Evolutionary conservation across 331 rosid species (phyloP).

Genomic region (Prunus yedoensis): DNA sequence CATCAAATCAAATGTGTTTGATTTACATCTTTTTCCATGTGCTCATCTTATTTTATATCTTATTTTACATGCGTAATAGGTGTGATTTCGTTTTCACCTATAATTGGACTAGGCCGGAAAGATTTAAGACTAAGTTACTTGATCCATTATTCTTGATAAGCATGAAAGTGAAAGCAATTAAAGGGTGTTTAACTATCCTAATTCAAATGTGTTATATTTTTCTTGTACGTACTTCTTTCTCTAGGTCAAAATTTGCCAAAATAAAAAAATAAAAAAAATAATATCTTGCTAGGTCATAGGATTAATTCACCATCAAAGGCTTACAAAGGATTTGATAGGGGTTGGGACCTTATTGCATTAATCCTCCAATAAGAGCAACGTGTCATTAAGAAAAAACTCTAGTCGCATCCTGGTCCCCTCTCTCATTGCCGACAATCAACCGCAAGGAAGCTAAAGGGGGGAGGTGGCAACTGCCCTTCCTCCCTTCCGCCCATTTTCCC

Average conservation of each 20-base stretch:
- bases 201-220: background rate
- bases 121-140: conserved; percentile 5
- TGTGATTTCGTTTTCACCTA: background rate
- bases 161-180: conserved; percentile 27
- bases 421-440: too few relatives aligned
- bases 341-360: too few relatives aligned
- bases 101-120: conserved; percentile 8
- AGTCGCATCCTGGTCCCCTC: too few relatives aligned
- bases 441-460: too few relatives aligned
- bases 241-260: background rate
- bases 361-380: too few relatives aligned
- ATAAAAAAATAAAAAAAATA: background rate
- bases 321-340: background rate
- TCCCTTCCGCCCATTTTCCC: too few relatives aligned
- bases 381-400: too few relatives aligned
- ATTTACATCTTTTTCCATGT: background rate
- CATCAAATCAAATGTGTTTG: background rate
- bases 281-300: background rate
- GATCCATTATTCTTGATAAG: conserved; percentile 6
- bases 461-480: too few relatives aligned
- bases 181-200: too few relatives aligned
- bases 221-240: background rate
- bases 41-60: background rate
- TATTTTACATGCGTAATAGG: too few relatives aligned
- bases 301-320: background rate